Base-by-base conservation (phyloP, 108 stramenopile species). In the Aurantiochytrium sp. region DNA sequence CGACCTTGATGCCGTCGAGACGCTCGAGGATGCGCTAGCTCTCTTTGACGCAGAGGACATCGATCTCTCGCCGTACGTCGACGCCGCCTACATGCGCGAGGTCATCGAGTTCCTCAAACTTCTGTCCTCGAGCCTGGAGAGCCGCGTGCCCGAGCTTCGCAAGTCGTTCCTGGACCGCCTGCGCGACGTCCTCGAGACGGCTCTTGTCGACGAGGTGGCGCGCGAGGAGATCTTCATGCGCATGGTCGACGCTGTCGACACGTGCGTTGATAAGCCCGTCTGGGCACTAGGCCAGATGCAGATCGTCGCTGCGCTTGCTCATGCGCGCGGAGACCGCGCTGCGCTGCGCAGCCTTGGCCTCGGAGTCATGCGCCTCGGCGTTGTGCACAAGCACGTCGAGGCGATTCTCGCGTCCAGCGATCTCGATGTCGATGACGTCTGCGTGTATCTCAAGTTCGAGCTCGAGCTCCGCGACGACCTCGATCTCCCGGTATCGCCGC, bases 371-470 rank as follows among this genome's bases (percentile, higher is more conserved):
- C 73, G 73, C 8, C 73, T 81, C 32, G 73, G 73, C 15, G 30
- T 81, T 42, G 73, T 81, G 24, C 73, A 81, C 24, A 15, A 81
- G 39, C 73, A 81, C 24, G 73, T 24, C 6, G 39, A 17, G 12
- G 32, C 6, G 12, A 15, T 48, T 6, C 39, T 81, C 30, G 0
- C 0, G 1, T 24, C 19, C 17, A 81, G 73, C 73, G 42, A 48
- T 24, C 42, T 48, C 42, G 39, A 48, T 24, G 73, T 81, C 30
- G 73, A 81, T 48, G 73, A 81, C 45, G 73, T 81, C 6, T 81
- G 73, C 24, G 73, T 81, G 6, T 81, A 81, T 30, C 45, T 81
- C 0, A 81, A 81, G 39, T 81, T 81, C 32, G 73, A 81, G 45
- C n/a, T 81, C 27, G 73, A 41, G 45, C 30, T 81, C 10, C 12